A percentile compares a stretch with the other conserved stretches of the same genome.
Conservation (phyloP, 2,329 filamentous ascomycete species). For the Microsporum canis region DNA sequence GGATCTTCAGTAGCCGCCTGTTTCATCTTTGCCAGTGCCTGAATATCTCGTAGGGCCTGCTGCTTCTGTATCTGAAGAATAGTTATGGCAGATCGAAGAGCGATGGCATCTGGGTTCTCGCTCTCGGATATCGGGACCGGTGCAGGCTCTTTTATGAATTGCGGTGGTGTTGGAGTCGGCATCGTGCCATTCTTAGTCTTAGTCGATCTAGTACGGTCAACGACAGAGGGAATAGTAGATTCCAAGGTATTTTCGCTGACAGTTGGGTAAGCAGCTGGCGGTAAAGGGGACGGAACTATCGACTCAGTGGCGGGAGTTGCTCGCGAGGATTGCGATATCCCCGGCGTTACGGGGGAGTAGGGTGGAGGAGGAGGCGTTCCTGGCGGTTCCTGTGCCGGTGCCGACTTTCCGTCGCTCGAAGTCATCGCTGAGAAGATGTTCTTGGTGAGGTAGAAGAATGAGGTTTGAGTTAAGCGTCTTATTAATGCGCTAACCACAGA, state of each 20-base stretch:
- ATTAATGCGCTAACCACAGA: too few relatives aligned
- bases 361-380: conserved; percentile 35
- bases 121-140: conserved; percentile 37
- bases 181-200: neutral
- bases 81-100: conserved; percentile 71
- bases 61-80: conserved; percentile 77
- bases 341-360: conserved; percentile 39
- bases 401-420: neutral
- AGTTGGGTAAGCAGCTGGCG: neutral
- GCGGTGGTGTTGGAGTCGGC: neutral
- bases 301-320: neutral
- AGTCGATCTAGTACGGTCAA: neutral
- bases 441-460: neutral
- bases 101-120: conserved; percentile 73
- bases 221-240: neutral
- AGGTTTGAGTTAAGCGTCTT: neutral
- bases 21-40: conserved; percentile 57
- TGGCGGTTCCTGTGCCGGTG: conserved; percentile 11
- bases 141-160: conserved; percentile 28
- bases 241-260: neutral
- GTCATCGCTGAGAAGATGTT: neutral
- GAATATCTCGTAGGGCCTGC: conserved; percentile 65
- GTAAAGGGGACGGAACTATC: neutral
- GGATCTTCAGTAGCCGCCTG: conserved; percentile 59
- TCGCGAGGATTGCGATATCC: conserved; percentile 22